Evolutionary conservation across 2,329 filamentous ascomycete species (phyloP), one percentile per base, ranked within the genome.

Genomic region (Alternaria brassicicola): DNA sequence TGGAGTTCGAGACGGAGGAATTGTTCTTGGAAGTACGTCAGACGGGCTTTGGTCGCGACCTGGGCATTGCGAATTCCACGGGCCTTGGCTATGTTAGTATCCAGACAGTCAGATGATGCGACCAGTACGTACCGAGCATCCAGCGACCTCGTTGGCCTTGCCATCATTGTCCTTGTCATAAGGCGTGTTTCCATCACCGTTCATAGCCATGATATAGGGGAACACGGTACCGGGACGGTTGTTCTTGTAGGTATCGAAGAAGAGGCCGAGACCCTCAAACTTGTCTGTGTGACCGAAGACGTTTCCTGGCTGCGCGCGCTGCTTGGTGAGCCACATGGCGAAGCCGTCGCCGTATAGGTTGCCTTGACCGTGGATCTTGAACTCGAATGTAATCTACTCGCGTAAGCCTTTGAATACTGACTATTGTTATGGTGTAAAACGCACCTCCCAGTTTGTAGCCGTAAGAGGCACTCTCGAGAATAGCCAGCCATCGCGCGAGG

Each of bases 201-300:
- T 84, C 95, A 98, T 98, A 63, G 93, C 94, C 93, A 98, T 97
- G 72, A 99, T 90, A 75, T 97, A 97, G 49, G 95, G 95, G 80
- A 99, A 99, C 45, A 97, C 91, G 39, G 92, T 90, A 41, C 95
- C 95, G 0, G 95, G 94, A 13, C 95, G 88, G 82, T 97, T 97
- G 83, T 99, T 99, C 88, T 99, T 99, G 85, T 99, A 99, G 42
- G 95, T 99, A 77, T 99, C 95, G 81, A 99, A 87, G 82, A 97
- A 98, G 78, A 99, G 85, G 53, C 93, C 95, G 45, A 99, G 85
- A 4, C 95, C 95, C 78, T 99, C 94, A 70, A 98, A 99, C 64
- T 87, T 87, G 80, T 99, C 94, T 28, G 85, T 83, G 67, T 89
- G 89, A 49, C 95, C 95, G 78, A 99, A 99, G 35, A 99, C 94